phyloP scores from a whole-genome alignment of 2,329 filamentous ascomycete genomes.

The Drechslerella stenobrocha region DNA sequence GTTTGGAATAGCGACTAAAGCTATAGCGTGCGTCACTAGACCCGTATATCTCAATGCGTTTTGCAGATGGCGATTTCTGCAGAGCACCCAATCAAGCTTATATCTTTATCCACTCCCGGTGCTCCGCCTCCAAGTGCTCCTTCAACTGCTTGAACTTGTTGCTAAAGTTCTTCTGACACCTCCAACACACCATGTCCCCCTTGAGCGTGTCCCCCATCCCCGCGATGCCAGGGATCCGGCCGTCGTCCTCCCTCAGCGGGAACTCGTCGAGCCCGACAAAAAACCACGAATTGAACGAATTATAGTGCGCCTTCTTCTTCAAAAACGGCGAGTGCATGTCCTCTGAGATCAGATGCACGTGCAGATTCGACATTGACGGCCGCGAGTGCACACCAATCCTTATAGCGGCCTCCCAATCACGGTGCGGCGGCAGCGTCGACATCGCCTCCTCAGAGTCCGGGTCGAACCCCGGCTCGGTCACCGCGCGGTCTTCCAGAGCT shows the following conservation, averaged over 20 bases:
- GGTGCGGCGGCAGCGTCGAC: slow-evolving; percentile 19
- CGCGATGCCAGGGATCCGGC: slow-evolving; percentile 61
- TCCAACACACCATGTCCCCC: slow-evolving; percentile 76
- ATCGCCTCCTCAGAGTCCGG: slow-evolving; percentile 43
- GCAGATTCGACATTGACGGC: slow-evolving; percentile 89
- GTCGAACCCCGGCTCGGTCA: slow-evolving; percentile 52
- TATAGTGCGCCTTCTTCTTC: slow-evolving; percentile 82
- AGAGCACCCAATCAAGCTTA: too few relatives aligned
- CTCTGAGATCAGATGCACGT: slow-evolving; percentile 81
- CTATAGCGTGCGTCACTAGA: too few relatives aligned
- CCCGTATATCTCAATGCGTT: too few relatives aligned
- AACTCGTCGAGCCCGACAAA: slow-evolving; percentile 78
- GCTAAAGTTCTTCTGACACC: slow-evolving; percentile 73
- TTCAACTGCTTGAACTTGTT: slow-evolving; percentile 75
- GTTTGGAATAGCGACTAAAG: too few relatives aligned
- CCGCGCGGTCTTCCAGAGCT: slow-evolving; percentile 57
- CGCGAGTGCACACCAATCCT: slow-evolving; percentile 78
- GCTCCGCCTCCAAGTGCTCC: slow-evolving; percentile 73
- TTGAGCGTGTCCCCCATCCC: slow-evolving; percentile 58
- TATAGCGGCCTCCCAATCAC: slow-evolving; percentile 78
- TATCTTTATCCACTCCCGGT: slow-evolving; percentile 69
- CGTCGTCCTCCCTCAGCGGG: slow-evolving; percentile 70
- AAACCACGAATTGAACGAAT: slow-evolving; percentile 81
- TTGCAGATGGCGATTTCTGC: too few relatives aligned
- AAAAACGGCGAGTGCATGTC: slow-evolving; percentile 75